Evolutionary conservation across 345 rosid genomes (phyloP), one percentile per base, ranked within the genome.

Genomic region (Arabidopsis arenosa): DNA sequence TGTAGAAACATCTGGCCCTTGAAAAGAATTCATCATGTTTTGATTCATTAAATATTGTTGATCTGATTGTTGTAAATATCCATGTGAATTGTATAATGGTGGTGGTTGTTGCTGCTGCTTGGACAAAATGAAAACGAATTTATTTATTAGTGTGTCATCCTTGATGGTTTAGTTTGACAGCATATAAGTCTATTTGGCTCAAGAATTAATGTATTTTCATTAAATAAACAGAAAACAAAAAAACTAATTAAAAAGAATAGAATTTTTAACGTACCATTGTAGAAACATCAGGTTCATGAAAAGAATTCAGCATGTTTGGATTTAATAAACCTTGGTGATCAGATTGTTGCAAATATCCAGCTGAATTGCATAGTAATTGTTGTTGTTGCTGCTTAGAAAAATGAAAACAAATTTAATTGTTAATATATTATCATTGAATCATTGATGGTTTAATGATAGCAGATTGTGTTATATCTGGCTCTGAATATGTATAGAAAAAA

Each of bases 31-130:
- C 13, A 57, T 4, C 26, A 33, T 45, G 36, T 33, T 45, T 48
- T 48, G 67, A 14, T 48, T 15, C 7, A 28, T 14, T 7, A 35
- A 33, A 45, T 12, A 8, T 35, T 37, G 58, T 10, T 47, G 67
- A 48, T 71, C 39, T 9, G 13, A 35, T 33, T 58, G 58, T 6
- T 56, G 65, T 26, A 57, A 15, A 69, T 30, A 57, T 26, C 55
- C 65, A 17, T 8, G 18, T 32, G 65, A 12, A 44, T 9, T 32
- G 65, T 17, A 69, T 18, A 28, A 28, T 28, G 32, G 32, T 28
- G 21, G 15, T 45, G 23, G 59, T 51, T 37, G 60, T 11, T 62
- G 70, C 0, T 57, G 57, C 75, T 40, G 54, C 44, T 40, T 61
- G 14, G 49, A 7, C 17, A 45, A 45, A 45, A 45, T 2, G 18